A percentile compares a stretch with the other conserved stretches of the same genome.
Conservation (phyloP, 768 basidiomycete species). For the Podaxis sp. region DNA sequence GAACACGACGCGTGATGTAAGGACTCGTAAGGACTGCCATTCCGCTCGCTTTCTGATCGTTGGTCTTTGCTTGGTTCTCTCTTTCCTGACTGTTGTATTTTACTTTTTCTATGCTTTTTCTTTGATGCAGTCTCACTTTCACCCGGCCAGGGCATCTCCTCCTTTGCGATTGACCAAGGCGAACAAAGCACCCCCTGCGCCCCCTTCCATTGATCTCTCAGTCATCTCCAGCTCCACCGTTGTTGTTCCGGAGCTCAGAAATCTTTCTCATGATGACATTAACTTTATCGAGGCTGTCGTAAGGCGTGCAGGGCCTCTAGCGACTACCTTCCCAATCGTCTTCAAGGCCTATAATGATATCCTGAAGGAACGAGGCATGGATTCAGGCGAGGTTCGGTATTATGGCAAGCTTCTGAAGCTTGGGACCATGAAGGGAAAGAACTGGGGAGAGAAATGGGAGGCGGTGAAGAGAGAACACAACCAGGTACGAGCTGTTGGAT, state of each 20-base stretch:
- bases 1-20: not conserved
- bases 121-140: constrained; percentile 42
- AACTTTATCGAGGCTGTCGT: constrained; percentile 77
- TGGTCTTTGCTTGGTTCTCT: not conserved
- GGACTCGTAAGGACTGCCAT: not conserved
- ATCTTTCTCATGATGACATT: constrained; percentile 57
- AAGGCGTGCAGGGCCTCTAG: constrained; percentile 59
- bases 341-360: constrained; percentile 86
- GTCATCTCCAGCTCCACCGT: constrained; percentile 38
- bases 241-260: constrained; percentile 50
- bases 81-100: constrained; percentile 1
- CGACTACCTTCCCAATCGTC: constrained; percentile 77
- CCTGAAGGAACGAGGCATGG: constrained; percentile 70
- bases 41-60: not conserved
- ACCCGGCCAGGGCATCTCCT: constrained; percentile 48
- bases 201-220: constrained; percentile 14
- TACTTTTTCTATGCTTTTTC: not conserved
- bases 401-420: constrained; percentile 84
- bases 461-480: constrained; percentile 60
- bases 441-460: constrained; percentile 83
- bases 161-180: constrained; percentile 33
- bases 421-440: constrained; percentile 75
- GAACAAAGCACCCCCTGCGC: constrained; percentile 19
- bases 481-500: constrained; percentile 26
- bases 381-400: constrained; percentile 76